Conservation (phyloP, 2,329 filamentous ascomycete species). For the Apiospora hydei region DNA sequence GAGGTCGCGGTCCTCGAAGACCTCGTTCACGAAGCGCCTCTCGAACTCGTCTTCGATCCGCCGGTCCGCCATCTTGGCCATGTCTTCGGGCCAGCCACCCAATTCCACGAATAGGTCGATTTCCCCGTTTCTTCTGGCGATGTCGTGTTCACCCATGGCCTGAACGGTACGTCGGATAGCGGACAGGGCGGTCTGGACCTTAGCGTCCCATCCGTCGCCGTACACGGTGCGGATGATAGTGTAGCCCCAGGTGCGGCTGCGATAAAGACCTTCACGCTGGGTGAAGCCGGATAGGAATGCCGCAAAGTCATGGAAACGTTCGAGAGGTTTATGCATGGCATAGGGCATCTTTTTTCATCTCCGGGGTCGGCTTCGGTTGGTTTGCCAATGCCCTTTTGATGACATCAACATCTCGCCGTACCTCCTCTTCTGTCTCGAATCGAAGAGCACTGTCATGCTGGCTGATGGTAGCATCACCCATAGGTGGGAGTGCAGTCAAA, state of each 20-base stretch:
- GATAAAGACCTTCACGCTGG: not conserved
- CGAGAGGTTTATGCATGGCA: not conserved
- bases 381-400: not conserved
- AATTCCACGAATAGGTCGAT: not conserved
- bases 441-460: not conserved
- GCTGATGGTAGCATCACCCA: not conserved
- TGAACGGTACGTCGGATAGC: not conserved
- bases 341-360: not conserved
- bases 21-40: not conserved
- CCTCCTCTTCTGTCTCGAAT: not conserved
- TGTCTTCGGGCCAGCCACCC: not conserved
- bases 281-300: not conserved
- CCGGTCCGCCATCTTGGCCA: not conserved
- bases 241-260: constrained; percentile 8
- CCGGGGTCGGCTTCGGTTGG: not conserved
- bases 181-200: not conserved
- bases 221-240: constrained; percentile 6
- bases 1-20: not conserved
- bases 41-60: constrained; percentile 1
- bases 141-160: not conserved
- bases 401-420: not conserved
- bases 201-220: not conserved
- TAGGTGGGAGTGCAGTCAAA: not conserved
- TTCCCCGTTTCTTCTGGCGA: not conserved
- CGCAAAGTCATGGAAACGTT: not conserved